Evolutionary conservation across 495 filamentous ascomycete species (phyloP), one percentile per base, ranked within the genome.

Genomic region (Talaromyces adpressus): DNA sequence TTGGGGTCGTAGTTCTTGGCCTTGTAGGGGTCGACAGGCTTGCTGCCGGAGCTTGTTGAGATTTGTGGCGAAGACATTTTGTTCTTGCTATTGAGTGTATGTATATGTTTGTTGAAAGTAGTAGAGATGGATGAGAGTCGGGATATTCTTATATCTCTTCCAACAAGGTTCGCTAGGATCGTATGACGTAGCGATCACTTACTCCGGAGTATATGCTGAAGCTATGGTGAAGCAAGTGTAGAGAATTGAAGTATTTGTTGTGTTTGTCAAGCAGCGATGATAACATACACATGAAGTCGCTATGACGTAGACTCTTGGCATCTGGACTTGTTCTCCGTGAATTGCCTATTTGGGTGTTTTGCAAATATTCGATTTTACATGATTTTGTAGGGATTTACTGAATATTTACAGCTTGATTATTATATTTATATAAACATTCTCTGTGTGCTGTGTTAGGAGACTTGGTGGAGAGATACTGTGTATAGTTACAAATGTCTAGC

Each of bases 11-110:
- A 79, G 76, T 91, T 95, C 76, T 88, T 86, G 60, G 80, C 70
- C 69, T 85, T 92, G 82, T 95, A 97, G 0, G 92, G 93, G 71
- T 96, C 93, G 41, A 89, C 82, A 53, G 84, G 72, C 72, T 87
- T 81, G 69, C 67, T 72, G 61, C 81, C 83, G 29, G 84, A 85
- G 61, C 81, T 76, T 41, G 89, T 79, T 73, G 89, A 89, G 71
- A 85, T 84, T 1, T 41, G 12, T 71, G 71, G 67, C 30, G 68
- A 64, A 41, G 76, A 72, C 76, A 78, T 78, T 68, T 71, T 16
- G 9, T 11, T 22, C 1, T 11, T 39, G n/a, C 11, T 59, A 9
- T 7, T 52, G 5, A 23, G n/a, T n/a, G n/a, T n/a, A 3, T 6
- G n/a, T 52, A 6, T 6, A 22, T 52, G n/a, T 3, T 32, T 20